These are phyloP conservation scores for Stemphylium vesicarium DNA, from an alignment of 2,329 filamentous ascomycete species.

Conservation along the genomic window DNA sequence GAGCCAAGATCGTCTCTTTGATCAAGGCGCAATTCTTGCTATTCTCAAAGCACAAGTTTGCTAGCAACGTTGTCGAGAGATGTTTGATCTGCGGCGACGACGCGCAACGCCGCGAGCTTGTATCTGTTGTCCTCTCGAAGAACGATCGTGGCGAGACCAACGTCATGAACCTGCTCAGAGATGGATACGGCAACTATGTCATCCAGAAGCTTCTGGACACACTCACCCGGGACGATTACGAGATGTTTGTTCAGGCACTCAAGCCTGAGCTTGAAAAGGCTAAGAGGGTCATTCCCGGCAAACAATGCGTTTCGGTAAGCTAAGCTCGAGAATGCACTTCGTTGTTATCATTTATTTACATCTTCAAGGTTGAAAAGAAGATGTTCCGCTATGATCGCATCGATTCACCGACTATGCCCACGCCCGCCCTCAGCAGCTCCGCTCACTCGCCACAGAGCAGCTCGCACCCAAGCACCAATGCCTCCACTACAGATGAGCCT, in stretches of 20 bases:
- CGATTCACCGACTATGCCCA: constrained; percentile 46
- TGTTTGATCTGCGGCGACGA: constrained; percentile 76
- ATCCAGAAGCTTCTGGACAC: constrained; percentile 81
- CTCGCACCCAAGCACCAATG: constrained; percentile 68
- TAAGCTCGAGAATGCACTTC: neutral
- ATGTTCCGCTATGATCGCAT: constrained; percentile 53
- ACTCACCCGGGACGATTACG: constrained; percentile 50
- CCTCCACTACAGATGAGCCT: constrained; percentile 60
- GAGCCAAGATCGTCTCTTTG: constrained; percentile 72
- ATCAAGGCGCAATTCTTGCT: constrained; percentile 74
- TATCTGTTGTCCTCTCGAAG: constrained; percentile 53
- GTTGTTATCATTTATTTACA: constrained; percentile 8
- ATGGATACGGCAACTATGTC: constrained; percentile 95
- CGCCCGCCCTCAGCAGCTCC: constrained; percentile 71
- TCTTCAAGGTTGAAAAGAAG: constrained; percentile 53
- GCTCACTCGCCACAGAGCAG: constrained; percentile 73
- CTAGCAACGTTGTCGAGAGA: constrained; percentile 96
- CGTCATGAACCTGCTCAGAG: constrained; percentile 81
- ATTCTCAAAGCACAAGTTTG: constrained; percentile 93
- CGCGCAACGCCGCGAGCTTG: constrained; percentile 73
- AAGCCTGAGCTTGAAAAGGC: constrained; percentile 55
- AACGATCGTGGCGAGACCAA: constrained; percentile 71
- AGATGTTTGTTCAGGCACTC: constrained; percentile 50
- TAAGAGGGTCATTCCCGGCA: constrained; percentile 49
- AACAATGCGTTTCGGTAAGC: constrained; percentile 53